Base-by-base conservation (phyloP, 495 filamentous ascomycete species). In the Glutinoglossum americanum region DNA sequence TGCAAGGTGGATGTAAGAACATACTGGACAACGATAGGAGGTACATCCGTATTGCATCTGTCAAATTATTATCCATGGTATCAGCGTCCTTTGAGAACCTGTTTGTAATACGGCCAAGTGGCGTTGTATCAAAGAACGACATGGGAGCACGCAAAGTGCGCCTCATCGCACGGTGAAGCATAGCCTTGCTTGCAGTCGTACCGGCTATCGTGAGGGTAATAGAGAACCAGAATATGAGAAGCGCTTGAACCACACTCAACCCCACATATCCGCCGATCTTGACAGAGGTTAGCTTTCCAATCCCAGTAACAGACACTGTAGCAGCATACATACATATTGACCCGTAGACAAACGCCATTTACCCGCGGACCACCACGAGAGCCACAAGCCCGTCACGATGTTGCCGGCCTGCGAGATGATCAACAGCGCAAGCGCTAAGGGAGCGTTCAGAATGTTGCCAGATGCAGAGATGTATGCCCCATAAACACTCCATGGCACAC, bases 51-150 rank as follows among this genome's bases (percentile, higher is more conserved):
- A 60, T 55, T n/a, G 65, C 60, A 1, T 53, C 62, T 3, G 66
- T 51, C 13, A 72, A 60, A 5, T 60, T 59, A 10, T 64, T 66
- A 57, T 76, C 72, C 17, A 77, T 64, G 0, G 70, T 71, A 33
- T 69, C 66, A 48, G 72, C 57, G 62, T 79, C 76, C 2, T 70
- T 65, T 0, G 69, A 69, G 55, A 79, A 75, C 13, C 75, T 72
- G 61, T 79, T 76, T 35, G 78, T 68, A 28, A 78, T 70, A 6
- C 70, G 68, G 4, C 77, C 77, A 1, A 72, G 37, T 3, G 75
- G 73, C 9, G 70, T 67, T 0, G 70, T 76, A 58, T 78, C 74
- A 37, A 75, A 70, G 64, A 71, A 79, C 21, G 65, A 63, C 30
- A 78, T 64, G 1, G 23, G 61, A 51, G 47, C 47, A 21, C 49